phyloP scores from a whole-genome alignment of 805 yeast genomes.

The Komagataella populi region DNA sequence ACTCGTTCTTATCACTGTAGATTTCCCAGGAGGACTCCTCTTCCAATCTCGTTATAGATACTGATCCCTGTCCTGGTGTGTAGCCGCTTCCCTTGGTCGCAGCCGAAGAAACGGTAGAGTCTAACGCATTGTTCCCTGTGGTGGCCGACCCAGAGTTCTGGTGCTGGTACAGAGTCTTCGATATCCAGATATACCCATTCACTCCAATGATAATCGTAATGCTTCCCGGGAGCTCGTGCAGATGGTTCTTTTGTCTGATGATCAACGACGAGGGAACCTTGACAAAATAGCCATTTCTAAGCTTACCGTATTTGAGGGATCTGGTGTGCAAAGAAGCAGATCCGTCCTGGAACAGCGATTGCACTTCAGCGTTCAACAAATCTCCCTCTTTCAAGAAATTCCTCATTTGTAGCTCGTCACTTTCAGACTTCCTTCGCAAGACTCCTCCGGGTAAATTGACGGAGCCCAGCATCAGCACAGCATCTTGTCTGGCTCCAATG shows the following conservation, averaged over 20 bases:
- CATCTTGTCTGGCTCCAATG: constrained; percentile 90
- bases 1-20: constrained; percentile 79
- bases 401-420: constrained; percentile 95
- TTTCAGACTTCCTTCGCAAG: constrained; percentile 82
- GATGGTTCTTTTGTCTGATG: constrained; percentile 76
- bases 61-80: constrained; percentile 43
- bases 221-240: constrained; percentile 86
- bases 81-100: constrained; percentile 21
- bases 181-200: constrained; percentile 89
- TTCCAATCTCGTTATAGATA: constrained; percentile 73
- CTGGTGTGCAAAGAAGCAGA: constrained; percentile 91
- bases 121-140: constrained; percentile 5
- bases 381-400: constrained; percentile 91
- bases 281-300: constrained; percentile 79
- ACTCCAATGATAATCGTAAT: constrained; percentile 86
- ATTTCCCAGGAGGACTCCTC: constrained; percentile 88
- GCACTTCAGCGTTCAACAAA: constrained; percentile 90
- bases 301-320: constrained; percentile 87
- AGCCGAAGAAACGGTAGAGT: constrained; percentile 11
- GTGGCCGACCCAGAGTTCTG: constrained; percentile 4
- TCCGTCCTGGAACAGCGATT: constrained; percentile 79
- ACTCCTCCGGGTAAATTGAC: constrained; percentile 97
- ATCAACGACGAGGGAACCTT: constrained; percentile 74
- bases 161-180: constrained; percentile 35
- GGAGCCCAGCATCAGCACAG: constrained; percentile 84